These are phyloP conservation scores for Pisolithus marmoratus DNA, from an alignment of 768 basidiomycete genomes.

Conservation along the genomic window DNA sequence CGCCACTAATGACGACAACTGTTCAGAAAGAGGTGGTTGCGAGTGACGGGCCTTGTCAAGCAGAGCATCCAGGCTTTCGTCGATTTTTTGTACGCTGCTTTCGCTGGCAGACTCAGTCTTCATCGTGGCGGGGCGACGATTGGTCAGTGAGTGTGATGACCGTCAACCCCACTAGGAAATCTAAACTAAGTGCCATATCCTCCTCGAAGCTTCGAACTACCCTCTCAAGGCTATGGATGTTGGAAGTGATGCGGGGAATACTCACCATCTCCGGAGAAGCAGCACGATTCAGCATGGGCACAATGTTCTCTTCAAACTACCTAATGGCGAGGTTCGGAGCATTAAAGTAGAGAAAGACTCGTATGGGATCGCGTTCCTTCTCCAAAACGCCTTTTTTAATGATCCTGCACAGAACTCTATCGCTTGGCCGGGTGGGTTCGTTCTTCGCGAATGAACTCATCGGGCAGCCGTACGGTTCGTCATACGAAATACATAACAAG, in stretches of 20 bases:
- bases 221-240: slow-evolving; percentile 11
- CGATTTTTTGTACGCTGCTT: slow-evolving; percentile 10
- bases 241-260: slow-evolving; percentile 4
- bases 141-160: no score
- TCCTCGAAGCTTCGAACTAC: background rate
- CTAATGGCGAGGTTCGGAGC: slow-evolving; percentile 73
- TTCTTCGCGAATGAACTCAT: slow-evolving; percentile 77
- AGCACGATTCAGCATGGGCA: slow-evolving; percentile 58
- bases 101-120: background rate
- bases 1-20: slow-evolving; percentile 45
- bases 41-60: slow-evolving; percentile 31
- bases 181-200: background rate
- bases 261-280: slow-evolving; percentile 9
- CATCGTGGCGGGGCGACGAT: background rate
- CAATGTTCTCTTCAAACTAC: slow-evolving; percentile 73
- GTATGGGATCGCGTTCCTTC: slow-evolving; percentile 38
- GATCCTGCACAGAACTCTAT: slow-evolving; percentile 47
- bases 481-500: slow-evolving; percentile 79
- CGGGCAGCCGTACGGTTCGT: slow-evolving; percentile 79
- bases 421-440: slow-evolving; percentile 80
- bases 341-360: slow-evolving; percentile 66
- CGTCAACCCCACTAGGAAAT: no score
- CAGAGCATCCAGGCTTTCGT: slow-evolving; percentile 21
- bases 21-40: slow-evolving; percentile 43
- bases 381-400: background rate